A percentile compares a stretch with the other conserved stretches of the same genome.
phyloP scores from a whole-genome alignment of 306 rosid species.

The Vigna angularis region DNA sequence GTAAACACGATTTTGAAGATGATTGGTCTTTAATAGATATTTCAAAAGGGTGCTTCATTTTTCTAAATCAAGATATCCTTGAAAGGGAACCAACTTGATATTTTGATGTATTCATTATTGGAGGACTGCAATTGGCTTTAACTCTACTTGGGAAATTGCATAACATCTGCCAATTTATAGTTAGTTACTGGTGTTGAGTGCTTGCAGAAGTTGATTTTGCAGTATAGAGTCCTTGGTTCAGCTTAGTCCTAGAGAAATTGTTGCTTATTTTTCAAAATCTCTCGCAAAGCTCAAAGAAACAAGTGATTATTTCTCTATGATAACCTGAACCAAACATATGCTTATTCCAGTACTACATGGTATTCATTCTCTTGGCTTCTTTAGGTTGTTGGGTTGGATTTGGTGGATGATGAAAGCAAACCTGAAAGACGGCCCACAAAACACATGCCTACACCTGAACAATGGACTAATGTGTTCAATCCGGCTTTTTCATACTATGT shows the following conservation, averaged over 20 bases:
- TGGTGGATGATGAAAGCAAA: conserved; percentile 96
- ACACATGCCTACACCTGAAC: conserved; percentile 98
- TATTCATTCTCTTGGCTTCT: conserved; percentile 27
- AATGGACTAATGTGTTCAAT: conserved; percentile 95
- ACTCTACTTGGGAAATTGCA: neutral
- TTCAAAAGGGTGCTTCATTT: conserved; percentile 2
- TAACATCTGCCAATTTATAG: conserved; percentile 5
- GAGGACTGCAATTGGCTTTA: conserved; percentile 20
- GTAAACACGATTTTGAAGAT: neutral
- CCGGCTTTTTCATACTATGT: conserved; percentile 95
- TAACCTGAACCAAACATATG: neutral
- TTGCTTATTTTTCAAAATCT: neutral
- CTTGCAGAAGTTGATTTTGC: conserved; percentile 33
- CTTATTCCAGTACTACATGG: neutral
- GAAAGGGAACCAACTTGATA: conserved; percentile 13
- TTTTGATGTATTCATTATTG: conserved; percentile 3
- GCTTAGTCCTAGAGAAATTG: neutral
- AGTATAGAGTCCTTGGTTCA: neutral
- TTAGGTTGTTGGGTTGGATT: conserved; percentile 94
- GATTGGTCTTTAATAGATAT: conserved; percentile 1
- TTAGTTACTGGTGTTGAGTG: neutral
- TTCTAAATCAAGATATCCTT: neutral
- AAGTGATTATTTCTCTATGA: neutral
- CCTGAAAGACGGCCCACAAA: conserved; percentile 99
- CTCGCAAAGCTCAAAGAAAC: neutral